Base-by-base conservation (phyloP, 2,329 filamentous ascomycete genomes). In the Phoma herbarum region DNA sequence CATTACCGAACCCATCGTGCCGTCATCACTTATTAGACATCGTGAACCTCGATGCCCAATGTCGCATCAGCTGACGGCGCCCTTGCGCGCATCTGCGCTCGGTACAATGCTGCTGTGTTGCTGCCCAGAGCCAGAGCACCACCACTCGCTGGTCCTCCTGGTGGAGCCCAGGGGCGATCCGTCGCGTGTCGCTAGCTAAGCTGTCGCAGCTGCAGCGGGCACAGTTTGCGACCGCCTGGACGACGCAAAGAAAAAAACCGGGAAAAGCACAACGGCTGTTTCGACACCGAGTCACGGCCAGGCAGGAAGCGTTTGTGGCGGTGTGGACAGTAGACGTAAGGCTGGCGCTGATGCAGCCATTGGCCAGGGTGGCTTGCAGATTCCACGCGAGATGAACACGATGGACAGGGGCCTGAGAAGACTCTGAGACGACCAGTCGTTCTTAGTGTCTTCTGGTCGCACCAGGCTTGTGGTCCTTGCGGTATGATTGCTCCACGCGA, bases 351-450 rank as follows among this genome's bases (percentile, higher is more conserved):
- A 33, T 67, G 68, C 71, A 69, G 66, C 65, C 56, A 68, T 69
- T 65, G 68, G 64, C 59, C 60, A 65, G 69, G 66, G 66, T 66
- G 63, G 67, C 69, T 69, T 73, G 71, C 70, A 73, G 62, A 65
- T 71, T 67, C 74, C 75, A 76, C 75, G 75, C 73, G 74, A 77
- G 72, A 73, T 71, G 61, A 65, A 68, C 62, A 67, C 58, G 67
- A 70, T 69, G 62, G 53, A 68, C 70, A 72, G 71, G 72, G 73
- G 70, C 59, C 14, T 50, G 53, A 57, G 69, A 68, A 68, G 67
- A 63, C 55, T 63, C 61, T 76, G 71, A 73, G 72, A 76, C 74
- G 60, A 57, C 71, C 70, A 73, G 62, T 66, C 55, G 65, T 72
- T 72, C 69, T 72, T 75, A 75, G 73, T 69, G 71, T 62, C 68